Evolutionary conservation across 1,139 yeast genomes (phyloP), one percentile per base, ranked within the genome.

Genomic region (Arxiozyma slooffiae): DNA sequence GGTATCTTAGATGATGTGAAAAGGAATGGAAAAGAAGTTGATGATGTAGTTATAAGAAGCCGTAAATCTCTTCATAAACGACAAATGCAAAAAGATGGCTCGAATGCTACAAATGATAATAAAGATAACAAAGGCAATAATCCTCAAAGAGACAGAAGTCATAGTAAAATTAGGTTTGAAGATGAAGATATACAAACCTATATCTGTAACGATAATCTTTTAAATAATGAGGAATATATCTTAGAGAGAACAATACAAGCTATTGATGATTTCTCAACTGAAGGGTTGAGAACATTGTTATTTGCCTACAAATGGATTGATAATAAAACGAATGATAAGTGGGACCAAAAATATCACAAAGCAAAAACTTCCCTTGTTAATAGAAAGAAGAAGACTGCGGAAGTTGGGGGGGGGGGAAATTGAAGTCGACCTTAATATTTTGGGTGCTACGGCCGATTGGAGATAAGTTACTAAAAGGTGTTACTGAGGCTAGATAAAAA

Each of bases 401-500:
- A 72, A 37, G 79, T 82, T 7, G 97, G 97, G 21, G 85, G 97
- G 97, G 21, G 85, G 77, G 43, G 65, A 73, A 51, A 72, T 92
- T 51, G 99, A 94, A 66, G 68, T 66, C 14, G 75, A 77, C 34
- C 71, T 92, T 44, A 82, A 78, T 51, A 70, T 92, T 20, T 67
- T 84, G 16, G 98, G 98, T 8, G 97, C 96, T 2, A 89, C 97
- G 2, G 98, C 97, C n/a, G 0, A 92, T 94, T 56, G 99, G 94
- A 66, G 99, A 94, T 64, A 94, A 92, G 64, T 74, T 94, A 46
- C 99, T 94, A 68, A 86, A 84, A 44, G 99, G 98, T 14, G 98
- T 94, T 0, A 85, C 97, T 24, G 96, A 89, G 52, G 80, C 97
- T 0, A 88, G 63, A 75, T 94, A 41, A 79, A 96, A 59, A 76